A percentile compares a stretch with the other conserved stretches of the same genome.
Conservation (phyloP, 176 grass and related monocot genomes). For the Carex littledalei region DNA sequence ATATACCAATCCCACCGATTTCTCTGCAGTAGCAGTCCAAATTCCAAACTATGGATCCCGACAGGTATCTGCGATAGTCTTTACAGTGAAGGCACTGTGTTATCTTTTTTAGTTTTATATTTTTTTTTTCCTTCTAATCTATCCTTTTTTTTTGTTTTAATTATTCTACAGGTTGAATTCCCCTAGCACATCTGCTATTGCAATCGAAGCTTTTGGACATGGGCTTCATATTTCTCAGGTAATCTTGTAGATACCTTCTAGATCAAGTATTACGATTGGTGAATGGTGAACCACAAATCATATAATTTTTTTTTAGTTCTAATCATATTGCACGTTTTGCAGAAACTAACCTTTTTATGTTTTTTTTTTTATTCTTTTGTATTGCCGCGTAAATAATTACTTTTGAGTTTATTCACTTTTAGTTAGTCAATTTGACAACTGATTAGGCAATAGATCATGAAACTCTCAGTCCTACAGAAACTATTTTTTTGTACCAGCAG, state of each 20-base stretch:
- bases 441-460: not conserved
- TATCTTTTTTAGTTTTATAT: not conserved
- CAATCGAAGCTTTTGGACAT: slow-evolving; percentile 69
- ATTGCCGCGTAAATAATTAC: not conserved
- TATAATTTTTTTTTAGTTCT: not conserved
- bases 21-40: not conserved
- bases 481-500: not conserved
- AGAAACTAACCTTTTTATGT: not conserved
- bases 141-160: not conserved
- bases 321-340: not conserved
- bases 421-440: no score
- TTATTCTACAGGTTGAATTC: slow-evolving; percentile 61
- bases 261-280: not conserved
- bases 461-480: not conserved
- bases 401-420: not conserved
- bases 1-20: not conserved
- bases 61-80: slow-evolving; percentile 2
- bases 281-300: not conserved
- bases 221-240: slow-evolving; percentile 78
- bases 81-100: not conserved
- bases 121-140: not conserved
- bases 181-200: slow-evolving; percentile 75
- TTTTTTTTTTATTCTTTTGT: not conserved
- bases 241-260: not conserved
- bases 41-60: not conserved